These are phyloP conservation scores for Lactarius pseudohatsudake DNA, from an alignment of 768 basidiomycete genomes.

Conservation along the genomic window DNA sequence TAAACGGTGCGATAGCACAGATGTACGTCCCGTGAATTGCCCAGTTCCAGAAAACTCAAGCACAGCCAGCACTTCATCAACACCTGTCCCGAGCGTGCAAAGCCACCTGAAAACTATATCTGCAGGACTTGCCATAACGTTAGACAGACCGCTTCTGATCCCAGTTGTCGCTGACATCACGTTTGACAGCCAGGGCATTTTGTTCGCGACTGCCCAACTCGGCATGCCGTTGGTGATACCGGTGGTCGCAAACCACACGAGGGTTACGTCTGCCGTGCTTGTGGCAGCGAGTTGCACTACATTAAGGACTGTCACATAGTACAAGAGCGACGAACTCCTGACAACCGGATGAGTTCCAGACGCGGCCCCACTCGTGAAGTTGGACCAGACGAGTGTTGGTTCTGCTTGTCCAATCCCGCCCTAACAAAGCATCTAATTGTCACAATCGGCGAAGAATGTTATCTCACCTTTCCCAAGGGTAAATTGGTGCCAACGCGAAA, in stretches of 20 bases:
- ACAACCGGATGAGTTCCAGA: slow-evolving; percentile 40
- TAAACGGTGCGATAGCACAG: slow-evolving; percentile 70
- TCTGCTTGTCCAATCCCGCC: slow-evolving; percentile 93
- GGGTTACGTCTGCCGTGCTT: slow-evolving; percentile 90
- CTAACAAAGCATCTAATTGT: slow-evolving; percentile 95
- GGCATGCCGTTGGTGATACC: slow-evolving; percentile 74
- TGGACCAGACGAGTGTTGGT: slow-evolving; percentile 93
- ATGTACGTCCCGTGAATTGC: slow-evolving; percentile 44
- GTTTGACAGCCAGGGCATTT: slow-evolving; percentile 73
- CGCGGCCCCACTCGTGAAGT: slow-evolving; percentile 75
- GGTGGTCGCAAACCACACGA: slow-evolving; percentile 79
- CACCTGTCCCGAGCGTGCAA: slow-evolving; percentile 70
- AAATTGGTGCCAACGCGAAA: slow-evolving; percentile 85
- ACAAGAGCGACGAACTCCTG: slow-evolving; percentile 47
- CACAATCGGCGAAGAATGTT: slow-evolving; percentile 90
- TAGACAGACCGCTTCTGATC: slow-evolving; percentile 28
- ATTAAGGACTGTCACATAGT: slow-evolving; percentile 83
- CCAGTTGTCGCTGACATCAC: slow-evolving; percentile 14
- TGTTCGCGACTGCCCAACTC: slow-evolving; percentile 85
- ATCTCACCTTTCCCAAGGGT: slow-evolving; percentile 94
- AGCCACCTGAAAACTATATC: slow-evolving; percentile 80
- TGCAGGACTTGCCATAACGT: slow-evolving; percentile 84
- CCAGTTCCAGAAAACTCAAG: neutral
- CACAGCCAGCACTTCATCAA: slow-evolving; percentile 66
- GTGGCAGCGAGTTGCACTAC: slow-evolving; percentile 82